Conservation (phyloP, 352 stramenopile genomes). For the Phytophthora macrochlamydospora region DNA sequence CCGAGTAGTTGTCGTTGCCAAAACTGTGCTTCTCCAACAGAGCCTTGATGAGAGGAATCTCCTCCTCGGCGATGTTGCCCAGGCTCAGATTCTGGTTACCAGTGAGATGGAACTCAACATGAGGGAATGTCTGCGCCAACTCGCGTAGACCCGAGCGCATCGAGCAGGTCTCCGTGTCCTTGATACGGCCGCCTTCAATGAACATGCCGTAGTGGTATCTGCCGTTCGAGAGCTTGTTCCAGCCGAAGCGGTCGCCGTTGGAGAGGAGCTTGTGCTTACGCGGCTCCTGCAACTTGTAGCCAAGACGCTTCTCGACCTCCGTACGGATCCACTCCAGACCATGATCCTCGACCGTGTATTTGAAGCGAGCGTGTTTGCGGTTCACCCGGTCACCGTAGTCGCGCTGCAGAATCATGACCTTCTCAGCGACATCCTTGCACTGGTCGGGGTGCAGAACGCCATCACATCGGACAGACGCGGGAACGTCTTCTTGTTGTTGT, state of each 20-base stretch:
- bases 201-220: slow-evolving; percentile 86
- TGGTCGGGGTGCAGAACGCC: slow-evolving; percentile 96
- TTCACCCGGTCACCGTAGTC: slow-evolving; percentile 98
- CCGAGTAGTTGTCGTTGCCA: slow-evolving; percentile 83
- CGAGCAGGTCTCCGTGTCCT: slow-evolving; percentile 87
- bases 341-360: slow-evolving; percentile 98
- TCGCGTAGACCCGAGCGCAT: slow-evolving; percentile 92
- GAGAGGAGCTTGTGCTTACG: slow-evolving; percentile 69
- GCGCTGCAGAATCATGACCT: slow-evolving; percentile 94
- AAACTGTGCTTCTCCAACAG: slow-evolving; percentile 94
- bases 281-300: slow-evolving; percentile 92
- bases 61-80: slow-evolving; percentile 90
- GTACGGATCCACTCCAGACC: slow-evolving; percentile 94
- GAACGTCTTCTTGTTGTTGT: slow-evolving; percentile 98
- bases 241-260: slow-evolving; percentile 80
- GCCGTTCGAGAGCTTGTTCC: slow-evolving; percentile 72
- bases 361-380: slow-evolving; percentile 96
- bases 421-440: slow-evolving; percentile 89
- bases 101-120: slow-evolving; percentile 93
- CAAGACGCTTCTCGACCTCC: slow-evolving; percentile 94
- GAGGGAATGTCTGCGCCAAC: slow-evolving; percentile 91
- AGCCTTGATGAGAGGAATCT: slow-evolving; percentile 92
- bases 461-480: slow-evolving; percentile 96
- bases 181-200: slow-evolving; percentile 91
- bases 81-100: slow-evolving; percentile 97